Conservation (phyloP, 495 filamentous ascomycete species). For the Antarctomyces pellizariae region DNA sequence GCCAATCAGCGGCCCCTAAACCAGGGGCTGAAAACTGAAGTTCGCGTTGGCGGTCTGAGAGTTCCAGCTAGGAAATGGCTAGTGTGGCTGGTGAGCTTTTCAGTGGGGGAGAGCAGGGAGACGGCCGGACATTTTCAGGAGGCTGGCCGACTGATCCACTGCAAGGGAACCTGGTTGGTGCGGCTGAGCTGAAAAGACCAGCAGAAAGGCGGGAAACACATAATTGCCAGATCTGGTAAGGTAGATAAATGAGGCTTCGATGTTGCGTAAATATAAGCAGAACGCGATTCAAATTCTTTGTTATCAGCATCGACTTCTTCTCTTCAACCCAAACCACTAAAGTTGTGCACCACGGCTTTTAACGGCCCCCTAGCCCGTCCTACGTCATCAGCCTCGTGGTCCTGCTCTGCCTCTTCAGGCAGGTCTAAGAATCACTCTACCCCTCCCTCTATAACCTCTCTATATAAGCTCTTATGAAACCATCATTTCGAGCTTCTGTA, state of each 20-base stretch:
- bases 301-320: conserved; percentile 3
- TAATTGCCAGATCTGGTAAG: not conserved
- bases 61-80: too few relatives aligned
- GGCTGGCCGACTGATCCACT: too few relatives aligned
- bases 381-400: conserved; percentile 2
- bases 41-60: too few relatives aligned
- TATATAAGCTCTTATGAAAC: not conserved
- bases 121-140: too few relatives aligned
- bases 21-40: too few relatives aligned
- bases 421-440: not conserved
- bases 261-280: conserved; percentile 1
- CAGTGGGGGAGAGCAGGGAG: too few relatives aligned
- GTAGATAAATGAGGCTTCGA: not conserved
- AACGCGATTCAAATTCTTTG: not conserved
- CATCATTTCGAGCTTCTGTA: not conserved
- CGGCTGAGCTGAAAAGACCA: not conserved
- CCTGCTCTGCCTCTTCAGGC: not conserved
- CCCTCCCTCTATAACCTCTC: not conserved
- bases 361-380: not conserved
- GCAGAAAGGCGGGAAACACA: not conserved
- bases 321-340: conserved; percentile 1
- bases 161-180: too few relatives aligned
- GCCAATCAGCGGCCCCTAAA: too few relatives aligned
- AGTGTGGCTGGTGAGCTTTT: too few relatives aligned
- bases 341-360: not conserved